Conservation (phyloP, 2,329 filamentous ascomycete species). For the Didymella segeticola region DNA sequence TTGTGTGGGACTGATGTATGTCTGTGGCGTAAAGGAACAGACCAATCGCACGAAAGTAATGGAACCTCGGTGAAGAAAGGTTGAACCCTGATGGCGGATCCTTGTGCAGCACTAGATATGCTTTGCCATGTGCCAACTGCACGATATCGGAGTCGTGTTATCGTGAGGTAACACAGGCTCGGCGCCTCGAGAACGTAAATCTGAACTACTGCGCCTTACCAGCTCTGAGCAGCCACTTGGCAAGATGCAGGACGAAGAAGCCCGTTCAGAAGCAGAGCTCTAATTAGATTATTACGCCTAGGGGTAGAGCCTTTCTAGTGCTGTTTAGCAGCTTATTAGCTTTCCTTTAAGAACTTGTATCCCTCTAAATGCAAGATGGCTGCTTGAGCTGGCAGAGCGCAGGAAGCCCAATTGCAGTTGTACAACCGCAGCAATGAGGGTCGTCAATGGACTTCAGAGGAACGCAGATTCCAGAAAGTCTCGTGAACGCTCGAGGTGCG, state of each 20-base stretch:
- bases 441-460: too few species aligned
- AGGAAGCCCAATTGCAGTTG: too few species aligned
- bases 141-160: neutral
- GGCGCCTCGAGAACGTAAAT: neutral
- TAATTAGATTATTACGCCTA: too few species aligned
- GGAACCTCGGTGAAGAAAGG: slow-evolving; percentile 1
- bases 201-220: too few species aligned
- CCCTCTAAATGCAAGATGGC: too few species aligned
- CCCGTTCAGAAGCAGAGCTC: too few species aligned
- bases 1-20: neutral
- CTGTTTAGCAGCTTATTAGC: too few species aligned
- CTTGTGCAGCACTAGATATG: neutral
- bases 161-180: neutral
- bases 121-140: neutral
- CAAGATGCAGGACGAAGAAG: neutral
- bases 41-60: neutral
- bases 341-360: too few species aligned
- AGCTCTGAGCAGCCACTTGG: too few species aligned
- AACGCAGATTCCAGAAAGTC: neutral
- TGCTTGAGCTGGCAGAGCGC: too few species aligned
- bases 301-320: too few species aligned
- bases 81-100: neutral
- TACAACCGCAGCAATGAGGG: neutral
- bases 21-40: neutral
- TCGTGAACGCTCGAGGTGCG: neutral